Percentiles rank a stretch among this genome's conserved stretches.
Evolutionary conservation across 2,329 filamentous ascomycete species (phyloP).

Genomic region (Trichophyton rubrum): DNA sequence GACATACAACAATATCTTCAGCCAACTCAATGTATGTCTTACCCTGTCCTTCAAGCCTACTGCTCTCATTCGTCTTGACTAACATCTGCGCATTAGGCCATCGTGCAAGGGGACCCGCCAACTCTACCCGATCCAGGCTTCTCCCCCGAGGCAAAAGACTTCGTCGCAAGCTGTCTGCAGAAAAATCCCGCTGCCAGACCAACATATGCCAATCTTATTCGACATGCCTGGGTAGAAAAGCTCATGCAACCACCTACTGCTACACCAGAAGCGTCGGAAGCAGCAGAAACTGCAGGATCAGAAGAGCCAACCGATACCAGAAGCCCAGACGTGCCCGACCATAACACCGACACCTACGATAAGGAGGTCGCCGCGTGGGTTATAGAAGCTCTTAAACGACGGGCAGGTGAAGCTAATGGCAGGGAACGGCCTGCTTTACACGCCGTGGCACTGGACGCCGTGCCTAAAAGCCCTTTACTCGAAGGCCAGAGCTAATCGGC

Average conservation of each 20-base stretch:
- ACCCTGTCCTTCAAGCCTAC: background rate
- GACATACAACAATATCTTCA: conserved; percentile 97
- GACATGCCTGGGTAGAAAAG: conserved; percentile 74
- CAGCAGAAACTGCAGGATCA: too few species aligned
- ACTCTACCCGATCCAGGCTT: conserved; percentile 68
- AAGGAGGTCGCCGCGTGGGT: conserved; percentile 83
- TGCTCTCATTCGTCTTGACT: conserved; percentile 10
- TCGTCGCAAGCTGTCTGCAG: conserved; percentile 80
- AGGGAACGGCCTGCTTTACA: conserved; percentile 68
- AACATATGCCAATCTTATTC: conserved; percentile 80
- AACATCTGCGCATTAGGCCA: conserved; percentile 51
- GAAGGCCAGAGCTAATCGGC: background rate
- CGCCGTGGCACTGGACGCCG: conserved; percentile 67
- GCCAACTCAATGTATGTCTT: conserved; percentile 76
- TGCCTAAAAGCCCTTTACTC: conserved; percentile 32
- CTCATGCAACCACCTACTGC: conserved; percentile 55
- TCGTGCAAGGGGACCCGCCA: conserved; percentile 93
- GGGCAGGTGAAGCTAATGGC: conserved; percentile 44
- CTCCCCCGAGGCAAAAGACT: conserved; percentile 67
- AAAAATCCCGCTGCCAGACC: conserved; percentile 86
- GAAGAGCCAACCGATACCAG: conserved; percentile 43
- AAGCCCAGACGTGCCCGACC: conserved; percentile 41
- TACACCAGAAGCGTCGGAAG: too few species aligned
- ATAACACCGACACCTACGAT: conserved; percentile 47
- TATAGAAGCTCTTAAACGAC: conserved; percentile 53